Evolutionary conservation across 805 yeast species (phyloP).

Genomic region (Saccharomycodes ludwigii): DNA sequence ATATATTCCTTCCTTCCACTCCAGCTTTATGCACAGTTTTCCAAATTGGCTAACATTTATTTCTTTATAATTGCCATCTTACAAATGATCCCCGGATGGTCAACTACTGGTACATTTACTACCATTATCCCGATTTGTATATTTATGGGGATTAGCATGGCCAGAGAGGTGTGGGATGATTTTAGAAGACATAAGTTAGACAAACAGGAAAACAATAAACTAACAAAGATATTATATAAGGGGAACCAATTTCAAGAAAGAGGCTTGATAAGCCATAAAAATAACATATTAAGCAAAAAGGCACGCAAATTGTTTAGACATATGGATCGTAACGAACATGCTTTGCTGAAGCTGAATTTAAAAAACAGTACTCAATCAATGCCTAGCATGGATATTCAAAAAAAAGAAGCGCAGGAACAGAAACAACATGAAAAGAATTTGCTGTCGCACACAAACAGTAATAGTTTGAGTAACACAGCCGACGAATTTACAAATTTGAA

Average conservation of each 20-base stretch:
- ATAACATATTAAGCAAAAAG: not conserved
- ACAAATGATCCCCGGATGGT: conserved; percentile 96
- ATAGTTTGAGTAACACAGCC: conserved; percentile 17
- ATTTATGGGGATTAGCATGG: conserved; percentile 79
- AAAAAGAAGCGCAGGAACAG: not conserved
- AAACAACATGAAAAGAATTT: too few relatives aligned
- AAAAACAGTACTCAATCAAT: not conserved
- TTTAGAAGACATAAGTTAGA: conserved; percentile 78
- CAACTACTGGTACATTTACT: conserved; percentile 91
- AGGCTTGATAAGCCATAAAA: conserved; percentile 1
- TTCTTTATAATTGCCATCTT: conserved; percentile 81
- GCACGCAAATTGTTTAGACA: not conserved
- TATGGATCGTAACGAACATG: not conserved
- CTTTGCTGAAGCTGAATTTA: conserved; percentile 1
- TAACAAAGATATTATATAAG: conserved; percentile 26
- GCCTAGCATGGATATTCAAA: conserved; percentile 3
- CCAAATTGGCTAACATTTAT: conserved; percentile 84
- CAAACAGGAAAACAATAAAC: conserved; percentile 63
- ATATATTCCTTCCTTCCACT: conserved; percentile 73
- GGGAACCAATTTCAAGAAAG: conserved; percentile 4
- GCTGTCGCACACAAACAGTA: not conserved
- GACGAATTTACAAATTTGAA: conserved; percentile 13
- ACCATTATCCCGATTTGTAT: conserved; percentile 82
- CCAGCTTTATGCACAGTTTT: conserved; percentile 82
- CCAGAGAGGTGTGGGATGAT: conserved; percentile 91